Base-by-base conservation (phyloP, 805 yeast species). In the Cyberlindnera americana region DNA sequence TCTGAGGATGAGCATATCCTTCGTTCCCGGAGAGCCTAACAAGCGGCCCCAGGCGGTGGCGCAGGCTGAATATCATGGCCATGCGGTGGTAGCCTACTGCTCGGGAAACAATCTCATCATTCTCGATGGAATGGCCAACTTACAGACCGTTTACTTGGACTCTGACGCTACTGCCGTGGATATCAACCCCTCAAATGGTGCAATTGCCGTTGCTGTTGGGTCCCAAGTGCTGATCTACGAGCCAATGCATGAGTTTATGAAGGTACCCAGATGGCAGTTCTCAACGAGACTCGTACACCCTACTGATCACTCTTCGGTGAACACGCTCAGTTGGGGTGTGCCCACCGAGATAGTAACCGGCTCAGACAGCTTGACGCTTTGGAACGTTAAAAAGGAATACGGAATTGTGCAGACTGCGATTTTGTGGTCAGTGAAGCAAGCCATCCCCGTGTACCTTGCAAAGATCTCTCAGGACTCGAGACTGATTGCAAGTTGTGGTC, bases 1-100 rank as follows among this genome's bases (percentile, higher is more conserved):
- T n/a, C n/a, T n/a, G n/a, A n/a, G n/a, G n/a, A 79, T 82, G 88
- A 67, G 83, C 5, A 60, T 84, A 39, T 77, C 77, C 42, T 81
- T 84, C 54, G 75, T 86, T 32, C 96, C 96, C 2, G 97, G 97
- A 2, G 86, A 85, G 56, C 93, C 93, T 15, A 83, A 81, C 57
- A 61, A 67, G 32, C 57, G 75, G 1, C 68, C 66, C 12, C 75
- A 74, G 48, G 66, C 87, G 1, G 73, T 78, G 18, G 67, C 77
- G 29, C 81, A 78, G 44, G 73, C 70, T 6, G 62, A 65, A 27
- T 88, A 95, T 95, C 77, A 77, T 40, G 68, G 69, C 10, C 77
- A 76, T 43, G 73, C 77, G 37, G 61, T 88, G 2, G 62, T 84
- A 24, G 66, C 40, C 3, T 91, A 91, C 58, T 84, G 89, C 42